Conservation (phyloP, 2,329 filamentous ascomycete genomes). For the Trichophyton verrucosum region DNA sequence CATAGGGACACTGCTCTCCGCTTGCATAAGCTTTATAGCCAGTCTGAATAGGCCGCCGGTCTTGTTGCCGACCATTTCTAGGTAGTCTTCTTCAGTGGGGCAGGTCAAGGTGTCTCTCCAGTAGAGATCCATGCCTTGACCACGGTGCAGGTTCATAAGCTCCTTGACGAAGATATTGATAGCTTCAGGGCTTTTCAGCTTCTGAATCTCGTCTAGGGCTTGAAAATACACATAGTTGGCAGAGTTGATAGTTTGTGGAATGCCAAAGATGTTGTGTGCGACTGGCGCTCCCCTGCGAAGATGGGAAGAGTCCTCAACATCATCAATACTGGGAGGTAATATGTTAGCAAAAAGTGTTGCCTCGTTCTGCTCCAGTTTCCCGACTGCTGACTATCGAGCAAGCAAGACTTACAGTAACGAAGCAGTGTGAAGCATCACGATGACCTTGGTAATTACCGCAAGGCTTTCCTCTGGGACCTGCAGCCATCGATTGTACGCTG, state of each 20-base stretch:
- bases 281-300: constrained; percentile 32
- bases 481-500: constrained; percentile 28
- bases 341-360: neutral
- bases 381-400: neutral
- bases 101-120: constrained; percentile 26
- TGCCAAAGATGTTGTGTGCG: constrained; percentile 32
- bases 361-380: neutral
- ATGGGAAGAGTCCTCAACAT: constrained; percentile 32
- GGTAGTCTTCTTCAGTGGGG: constrained; percentile 28
- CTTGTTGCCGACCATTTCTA: constrained; percentile 31
- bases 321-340: constrained; percentile 24
- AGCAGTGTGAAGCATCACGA: constrained; percentile 28
- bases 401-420: constrained; percentile 21
- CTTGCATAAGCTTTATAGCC: constrained; percentile 25
- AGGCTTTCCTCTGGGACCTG: constrained; percentile 21
- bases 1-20: constrained; percentile 14
- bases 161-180: constrained; percentile 27
- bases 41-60: constrained; percentile 30
- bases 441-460: constrained; percentile 21
- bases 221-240: constrained; percentile 33
- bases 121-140: constrained; percentile 31
- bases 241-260: constrained; percentile 33
- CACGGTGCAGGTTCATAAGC: constrained; percentile 26
- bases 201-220: constrained; percentile 21
- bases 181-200: constrained; percentile 20